Base-by-base conservation (phyloP, 78 protist species). In the Polysphondylium violaceum region DNA sequence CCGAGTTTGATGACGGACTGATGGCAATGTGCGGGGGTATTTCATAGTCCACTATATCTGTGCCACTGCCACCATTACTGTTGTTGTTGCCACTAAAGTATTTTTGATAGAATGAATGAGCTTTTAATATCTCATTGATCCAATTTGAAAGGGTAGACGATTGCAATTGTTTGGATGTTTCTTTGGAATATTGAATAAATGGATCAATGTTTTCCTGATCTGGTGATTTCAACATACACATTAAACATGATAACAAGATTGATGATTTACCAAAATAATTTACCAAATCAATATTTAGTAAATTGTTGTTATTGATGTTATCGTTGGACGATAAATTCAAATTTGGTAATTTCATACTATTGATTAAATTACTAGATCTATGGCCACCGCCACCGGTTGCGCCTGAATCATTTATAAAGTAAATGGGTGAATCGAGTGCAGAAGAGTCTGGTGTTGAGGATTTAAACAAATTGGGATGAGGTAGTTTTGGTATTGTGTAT, bases 221-320 rank as follows among this genome's bases (percentile, higher is more conserved):
- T 40, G 91, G 79, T 69, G 91, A 68, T 69, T 83, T 67, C 33
- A 83, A 44, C 91, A 83, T 83, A 44, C 91, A 83, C 9, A 59
- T 40, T 17, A 83, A 31, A 44, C 60, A 58, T 19, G 91, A 67
- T 21, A 83, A 58, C 16, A 83, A 27, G 40, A 27, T 56, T 21
- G 91, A 83, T 64, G 91, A 69, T n/a, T 55, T 36, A 2, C 50
- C 60, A 31, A 83, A 43, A 44, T 83, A 83, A 23, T 56, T 19
- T 14, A 83, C 77, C n/a, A 83, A 58, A 44, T 67, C 58, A 59
- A 59, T 71, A 17, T 77, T 56, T 36, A 83, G 43, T 36, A 38
- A 16, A 29, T 31, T 77, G 7, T 31, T 51, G 33, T 31, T 55
- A 50, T 69, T 67, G 61, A 23, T 25, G 14, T 64, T 65, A 25